phyloP scores from a whole-genome alignment of 495 filamentous ascomycete genomes.

The Amorphotheca resinae region DNA sequence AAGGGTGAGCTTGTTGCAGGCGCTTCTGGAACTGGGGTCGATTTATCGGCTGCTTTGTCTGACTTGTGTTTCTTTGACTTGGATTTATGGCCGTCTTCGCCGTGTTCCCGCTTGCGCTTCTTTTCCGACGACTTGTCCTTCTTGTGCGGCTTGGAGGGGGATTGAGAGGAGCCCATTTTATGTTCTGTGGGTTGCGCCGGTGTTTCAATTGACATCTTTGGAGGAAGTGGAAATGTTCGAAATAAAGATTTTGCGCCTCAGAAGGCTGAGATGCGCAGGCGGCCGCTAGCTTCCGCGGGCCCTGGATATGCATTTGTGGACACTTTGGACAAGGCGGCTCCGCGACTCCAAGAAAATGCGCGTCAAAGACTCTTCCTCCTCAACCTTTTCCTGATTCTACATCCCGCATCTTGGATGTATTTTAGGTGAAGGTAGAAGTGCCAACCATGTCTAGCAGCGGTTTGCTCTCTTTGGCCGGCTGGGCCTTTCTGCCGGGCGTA shows the following conservation, averaged over 20 bases:
- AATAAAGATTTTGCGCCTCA: slow-evolving; percentile 5
- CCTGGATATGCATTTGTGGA: slow-evolving; percentile 1
- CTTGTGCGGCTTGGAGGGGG: slow-evolving; percentile 16
- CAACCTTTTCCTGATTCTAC: background rate
- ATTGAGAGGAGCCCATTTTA: slow-evolving; percentile 19
- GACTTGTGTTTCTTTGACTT: slow-evolving; percentile 34
- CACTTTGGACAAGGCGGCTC: slow-evolving; percentile 5
- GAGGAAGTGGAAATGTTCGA: slow-evolving; percentile 6
- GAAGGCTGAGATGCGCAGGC: slow-evolving; percentile 6
- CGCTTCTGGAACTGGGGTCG: background rate
- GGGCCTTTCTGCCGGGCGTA: slow-evolving; percentile 70
- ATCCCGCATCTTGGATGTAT: too few relatives aligned
- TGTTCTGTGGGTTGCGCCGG: background rate
- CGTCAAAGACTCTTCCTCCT: background rate
- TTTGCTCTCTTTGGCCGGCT: slow-evolving; percentile 66
- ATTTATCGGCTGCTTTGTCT: slow-evolving; percentile 10
- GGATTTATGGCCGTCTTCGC: slow-evolving; percentile 30
- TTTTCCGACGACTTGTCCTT: slow-evolving; percentile 28
- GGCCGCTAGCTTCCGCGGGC: slow-evolving; percentile 6
- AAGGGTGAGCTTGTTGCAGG: slow-evolving; percentile 37
- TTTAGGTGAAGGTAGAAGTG: too few relatives aligned
- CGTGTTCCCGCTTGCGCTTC: slow-evolving; percentile 42
- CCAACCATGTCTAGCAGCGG: slow-evolving; percentile 20
- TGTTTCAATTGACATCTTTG: slow-evolving; percentile 17
- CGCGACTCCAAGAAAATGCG: background rate